phyloP scores from a whole-genome alignment of 768 basidiomycete species.

The Gelatoporia subvermispora region DNA sequence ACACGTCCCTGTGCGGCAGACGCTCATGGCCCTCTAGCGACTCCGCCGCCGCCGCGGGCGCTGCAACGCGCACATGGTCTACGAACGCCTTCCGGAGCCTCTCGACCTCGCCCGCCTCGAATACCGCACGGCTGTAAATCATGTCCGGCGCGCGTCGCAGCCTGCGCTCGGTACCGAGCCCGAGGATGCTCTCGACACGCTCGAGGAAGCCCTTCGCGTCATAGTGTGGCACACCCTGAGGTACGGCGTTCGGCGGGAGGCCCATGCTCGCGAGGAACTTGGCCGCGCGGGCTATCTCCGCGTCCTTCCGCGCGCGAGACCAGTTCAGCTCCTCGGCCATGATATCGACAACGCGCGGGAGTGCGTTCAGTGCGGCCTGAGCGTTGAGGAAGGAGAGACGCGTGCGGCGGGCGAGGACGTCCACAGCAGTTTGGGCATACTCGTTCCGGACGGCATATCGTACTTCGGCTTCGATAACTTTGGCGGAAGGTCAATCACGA shows the following conservation, averaged over 20 bases:
- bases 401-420: constrained; percentile 88
- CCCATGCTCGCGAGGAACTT: constrained; percentile 85
- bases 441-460: constrained; percentile 85
- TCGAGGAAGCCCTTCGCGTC: constrained; percentile 20
- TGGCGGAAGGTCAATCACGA: not conserved
- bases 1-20: constrained; percentile 34
- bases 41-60: constrained; percentile 4
- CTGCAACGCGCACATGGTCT: constrained; percentile 15
- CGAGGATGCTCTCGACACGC: constrained; percentile 17
- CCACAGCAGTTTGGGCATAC: constrained; percentile 88
- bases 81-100: constrained; percentile 35
- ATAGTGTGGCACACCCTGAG: constrained; percentile 13
- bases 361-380: constrained; percentile 74
- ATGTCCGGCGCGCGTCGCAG: constrained; percentile 21
- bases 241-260: constrained; percentile 48
- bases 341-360: constrained; percentile 86
- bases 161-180: constrained; percentile 8
- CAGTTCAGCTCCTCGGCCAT: constrained; percentile 86
- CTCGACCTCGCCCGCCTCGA: constrained; percentile 47
- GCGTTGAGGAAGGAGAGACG: constrained; percentile 94
- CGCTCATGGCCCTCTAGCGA: constrained; percentile 25
- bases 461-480: constrained; percentile 90
- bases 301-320: constrained; percentile 50
- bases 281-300: constrained; percentile 56
- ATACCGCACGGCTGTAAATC: constrained; percentile 46